Evolutionary conservation across 1,284 basidiomycete species (phyloP), one percentile per base, ranked within the genome.

Genomic region (Inonotus obliquus): DNA sequence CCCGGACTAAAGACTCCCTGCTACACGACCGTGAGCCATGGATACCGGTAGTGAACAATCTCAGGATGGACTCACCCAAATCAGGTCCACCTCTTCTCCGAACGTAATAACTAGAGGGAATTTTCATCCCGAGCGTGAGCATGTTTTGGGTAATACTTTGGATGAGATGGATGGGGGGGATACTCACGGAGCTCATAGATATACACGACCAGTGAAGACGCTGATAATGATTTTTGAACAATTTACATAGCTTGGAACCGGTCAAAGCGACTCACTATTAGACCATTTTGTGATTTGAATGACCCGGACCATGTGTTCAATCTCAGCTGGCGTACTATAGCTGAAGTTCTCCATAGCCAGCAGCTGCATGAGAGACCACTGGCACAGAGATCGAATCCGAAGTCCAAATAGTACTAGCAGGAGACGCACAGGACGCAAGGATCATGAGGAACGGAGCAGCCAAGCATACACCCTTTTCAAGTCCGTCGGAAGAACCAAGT

Each of bases 111-210:
- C 56, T 57, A 5, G 23, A 25, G 17, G 7, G 11, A 32, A 14
- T 19, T 14, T 37, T 41, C 4, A 41, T 32, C 32, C 41, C 6
- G 21, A 19, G 32, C 32, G 32, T 19, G 17, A 23, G 14, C 13
- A 27, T 5, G 4, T 25, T 27, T 9, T 5, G 47, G 32, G 21
- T 21, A 21, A 27, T 32, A 1, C 29, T n/a, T n/a, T n/a, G n/a
- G 35, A 35, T 7, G 27, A 44, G 11, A 4, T 4, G 19, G n/a
- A n/a, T n/a, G n/a, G n/a, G n/a, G n/a, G n/a, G n/a, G n/a, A n/a
- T 45, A 48, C 56, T 57, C 35, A 57, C 56, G 29, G 27, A 47
- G 47, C 44, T 57, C 56, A 25, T 57, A 57, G 21, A 57, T 13
- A 19, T 52, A 52, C 51, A 52, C 32, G 51, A 52, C 51, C 51